Percentiles rank a stretch among this genome's conserved stretches.
Conservation (phyloP, 1,139 yeast species). For the Kurtzmaniella quercitrusa region DNA sequence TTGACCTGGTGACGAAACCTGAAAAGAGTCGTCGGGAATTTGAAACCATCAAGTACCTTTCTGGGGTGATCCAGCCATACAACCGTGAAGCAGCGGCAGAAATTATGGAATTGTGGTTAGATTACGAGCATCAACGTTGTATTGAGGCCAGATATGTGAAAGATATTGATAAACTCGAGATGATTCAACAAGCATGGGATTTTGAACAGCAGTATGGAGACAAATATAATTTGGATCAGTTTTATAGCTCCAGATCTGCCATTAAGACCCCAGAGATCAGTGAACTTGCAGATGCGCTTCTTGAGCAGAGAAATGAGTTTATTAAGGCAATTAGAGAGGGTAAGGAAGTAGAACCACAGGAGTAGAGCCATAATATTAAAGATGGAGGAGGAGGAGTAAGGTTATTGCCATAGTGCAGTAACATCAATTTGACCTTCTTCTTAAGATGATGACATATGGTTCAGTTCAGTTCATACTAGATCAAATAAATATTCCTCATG, state of each 20-base stretch:
- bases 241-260: conserved; percentile 56
- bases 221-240: conserved; percentile 59
- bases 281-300: conserved; percentile 63
- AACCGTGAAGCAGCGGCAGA: conserved; percentile 62
- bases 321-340: neutral
- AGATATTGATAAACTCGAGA: conserved; percentile 91
- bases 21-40: conserved; percentile 81
- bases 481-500: too few relatives aligned
- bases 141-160: conserved; percentile 87
- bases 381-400: too few relatives aligned
- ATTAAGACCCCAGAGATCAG: conserved; percentile 73
- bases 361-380: too few relatives aligned
- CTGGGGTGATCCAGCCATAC: conserved; percentile 58
- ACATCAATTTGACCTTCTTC: too few relatives aligned
- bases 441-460: too few relatives aligned
- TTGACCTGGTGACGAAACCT: conserved; percentile 59
- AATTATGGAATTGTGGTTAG: conserved; percentile 75
- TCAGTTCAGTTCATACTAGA: too few relatives aligned
- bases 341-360: conserved; percentile 5
- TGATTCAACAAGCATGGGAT: conserved; percentile 86
- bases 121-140: conserved; percentile 80
- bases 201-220: conserved; percentile 68
- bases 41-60: conserved; percentile 65
- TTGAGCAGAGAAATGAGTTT: conserved; percentile 47
- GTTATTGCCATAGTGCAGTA: too few relatives aligned